A percentile compares a stretch with the other conserved stretches of the same genome.
phyloP scores from a whole-genome alignment of 805 yeast species.

The Suhomyces sp. region DNA sequence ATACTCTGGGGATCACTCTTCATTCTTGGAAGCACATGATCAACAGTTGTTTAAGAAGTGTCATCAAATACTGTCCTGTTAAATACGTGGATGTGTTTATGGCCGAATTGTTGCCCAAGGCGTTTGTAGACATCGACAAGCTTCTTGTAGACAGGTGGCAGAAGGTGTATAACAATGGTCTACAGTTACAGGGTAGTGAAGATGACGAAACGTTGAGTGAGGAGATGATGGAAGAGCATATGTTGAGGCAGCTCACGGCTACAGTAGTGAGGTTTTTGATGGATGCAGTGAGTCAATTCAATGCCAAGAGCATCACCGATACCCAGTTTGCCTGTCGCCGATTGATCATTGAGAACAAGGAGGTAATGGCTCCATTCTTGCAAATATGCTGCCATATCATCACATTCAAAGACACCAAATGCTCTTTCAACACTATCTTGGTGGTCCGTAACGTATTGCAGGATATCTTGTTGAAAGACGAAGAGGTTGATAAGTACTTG shows the following conservation, averaged over 20 bases:
- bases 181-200: slow-evolving; percentile 55
- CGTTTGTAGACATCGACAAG: slow-evolving; percentile 68
- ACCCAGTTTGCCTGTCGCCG: slow-evolving; percentile 66
- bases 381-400: slow-evolving; percentile 73
- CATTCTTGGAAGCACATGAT: slow-evolving; percentile 98
- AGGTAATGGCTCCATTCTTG: slow-evolving; percentile 73
- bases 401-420: slow-evolving; percentile 82
- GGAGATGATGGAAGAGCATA: slow-evolving; percentile 97
- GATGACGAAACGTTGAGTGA: slow-evolving; percentile 87
- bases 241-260: slow-evolving; percentile 88
- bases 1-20: slow-evolving; percentile 78
- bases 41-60: slow-evolving; percentile 81
- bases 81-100: slow-evolving; percentile 65
- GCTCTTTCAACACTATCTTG: slow-evolving; percentile 86
- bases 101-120: slow-evolving; percentile 73
- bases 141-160: slow-evolving; percentile 79
- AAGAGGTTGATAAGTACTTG: slow-evolving; percentile 69
- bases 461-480: slow-evolving; percentile 65
- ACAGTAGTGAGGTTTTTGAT: slow-evolving; percentile 83
- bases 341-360: slow-evolving; percentile 60
- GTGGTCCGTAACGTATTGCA: slow-evolving; percentile 72
- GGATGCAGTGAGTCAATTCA: slow-evolving; percentile 81
- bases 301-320: slow-evolving; percentile 49
- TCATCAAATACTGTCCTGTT: slow-evolving; percentile 84
- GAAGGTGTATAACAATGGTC: slow-evolving; percentile 54